Conservation (phyloP, 2,329 filamentous ascomycete species). For the Pyrenophora graminea region DNA sequence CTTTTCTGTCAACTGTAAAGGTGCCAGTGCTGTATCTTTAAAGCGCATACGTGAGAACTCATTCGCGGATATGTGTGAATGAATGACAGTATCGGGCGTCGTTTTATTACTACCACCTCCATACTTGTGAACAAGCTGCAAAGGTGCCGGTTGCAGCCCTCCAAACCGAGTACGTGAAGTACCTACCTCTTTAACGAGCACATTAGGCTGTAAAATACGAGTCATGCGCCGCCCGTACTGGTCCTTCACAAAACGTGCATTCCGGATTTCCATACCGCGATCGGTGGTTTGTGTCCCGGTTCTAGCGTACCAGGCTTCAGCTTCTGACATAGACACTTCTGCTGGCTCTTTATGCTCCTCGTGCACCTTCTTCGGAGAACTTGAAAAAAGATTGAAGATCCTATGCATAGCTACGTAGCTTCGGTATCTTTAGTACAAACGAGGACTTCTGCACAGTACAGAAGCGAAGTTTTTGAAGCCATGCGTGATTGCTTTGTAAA, state of each 20-base stretch:
- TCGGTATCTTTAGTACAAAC: no score
- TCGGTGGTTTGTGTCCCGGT: neutral
- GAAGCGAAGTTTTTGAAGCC: neutral
- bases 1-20: neutral
- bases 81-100: no score
- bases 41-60: no score
- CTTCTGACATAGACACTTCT: no score
- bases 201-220: neutral
- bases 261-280: neutral
- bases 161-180: neutral
- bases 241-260: neutral
- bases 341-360: no score
- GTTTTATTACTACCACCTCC: neutral
- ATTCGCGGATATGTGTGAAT: neutral
- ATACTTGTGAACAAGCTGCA: neutral
- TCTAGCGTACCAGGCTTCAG: no score
- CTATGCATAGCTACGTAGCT: no score
- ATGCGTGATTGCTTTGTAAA: conserved; percentile 1
- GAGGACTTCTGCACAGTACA: no score
- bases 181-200: neutral
- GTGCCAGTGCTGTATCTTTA: neutral
- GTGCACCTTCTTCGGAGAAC: no score
- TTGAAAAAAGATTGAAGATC: no score
- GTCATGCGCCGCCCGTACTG: neutral
- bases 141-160: neutral